Conservation (phyloP, 2,329 filamentous ascomycete genomes). For the Tolypocladium tropicale region DNA sequence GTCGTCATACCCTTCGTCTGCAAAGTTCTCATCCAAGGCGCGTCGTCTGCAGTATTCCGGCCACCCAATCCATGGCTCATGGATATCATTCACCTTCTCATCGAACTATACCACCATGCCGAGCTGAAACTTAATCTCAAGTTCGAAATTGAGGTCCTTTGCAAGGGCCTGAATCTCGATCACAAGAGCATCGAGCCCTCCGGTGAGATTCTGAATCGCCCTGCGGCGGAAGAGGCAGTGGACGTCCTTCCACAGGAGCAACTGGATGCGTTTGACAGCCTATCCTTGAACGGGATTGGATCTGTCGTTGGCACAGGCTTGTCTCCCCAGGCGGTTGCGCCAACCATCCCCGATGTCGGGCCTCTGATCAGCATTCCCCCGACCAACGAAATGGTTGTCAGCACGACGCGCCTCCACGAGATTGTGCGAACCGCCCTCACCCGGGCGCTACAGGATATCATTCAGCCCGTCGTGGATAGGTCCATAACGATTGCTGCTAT, state of each 20-base stretch:
- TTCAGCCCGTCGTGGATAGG: slow-evolving; percentile 91
- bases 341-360: slow-evolving; percentile 74
- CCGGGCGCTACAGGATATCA: slow-evolving; percentile 89
- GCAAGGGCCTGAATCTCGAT: slow-evolving; percentile 84
- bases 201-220: slow-evolving; percentile 71
- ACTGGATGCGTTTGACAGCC: slow-evolving; percentile 72
- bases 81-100: slow-evolving; percentile 84
- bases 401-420: slow-evolving; percentile 53
- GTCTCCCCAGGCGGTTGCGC: slow-evolving; percentile 66
- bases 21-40: slow-evolving; percentile 83
- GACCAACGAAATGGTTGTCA: slow-evolving; percentile 68
- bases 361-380: slow-evolving; percentile 72
- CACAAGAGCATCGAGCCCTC: slow-evolving; percentile 86
- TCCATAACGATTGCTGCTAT: slow-evolving; percentile 98
- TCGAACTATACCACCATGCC: slow-evolving; percentile 87
- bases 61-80: slow-evolving; percentile 97
- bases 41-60: slow-evolving; percentile 76
- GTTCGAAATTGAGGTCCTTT: slow-evolving; percentile 96
- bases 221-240: slow-evolving; percentile 49
- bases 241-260: slow-evolving; percentile 55
- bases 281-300: slow-evolving; percentile 66
- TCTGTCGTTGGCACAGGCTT: slow-evolving; percentile 61
- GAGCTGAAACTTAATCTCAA: slow-evolving; percentile 95
- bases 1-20: slow-evolving; percentile 96
- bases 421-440: slow-evolving; percentile 83